phyloP scores from a whole-genome alignment of 2,329 filamentous ascomycete species.

The Fusarium decemcellulare region DNA sequence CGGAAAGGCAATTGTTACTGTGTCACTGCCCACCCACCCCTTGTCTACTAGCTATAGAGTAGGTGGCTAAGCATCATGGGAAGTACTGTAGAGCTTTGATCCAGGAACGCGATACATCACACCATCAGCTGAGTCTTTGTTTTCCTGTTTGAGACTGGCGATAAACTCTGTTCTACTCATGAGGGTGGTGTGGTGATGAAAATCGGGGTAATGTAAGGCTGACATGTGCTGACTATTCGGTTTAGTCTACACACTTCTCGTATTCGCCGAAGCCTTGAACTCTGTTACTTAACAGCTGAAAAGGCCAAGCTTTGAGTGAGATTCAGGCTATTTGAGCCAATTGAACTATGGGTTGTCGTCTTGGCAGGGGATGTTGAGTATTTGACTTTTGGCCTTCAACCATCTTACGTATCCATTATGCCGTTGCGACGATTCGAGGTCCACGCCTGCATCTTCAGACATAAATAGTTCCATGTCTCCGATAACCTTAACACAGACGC shows the following conservation, averaged over 20 bases:
- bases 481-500: not conserved
- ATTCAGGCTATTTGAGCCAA: not conserved
- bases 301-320: not conserved
- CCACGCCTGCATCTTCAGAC: not conserved
- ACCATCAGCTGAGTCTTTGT: too few relatives aligned
- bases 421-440: not conserved
- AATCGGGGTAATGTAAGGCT: not conserved
- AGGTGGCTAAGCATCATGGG: too few relatives aligned
- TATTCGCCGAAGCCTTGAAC: constrained; percentile 1
- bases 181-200: not conserved
- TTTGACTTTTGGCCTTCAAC: not conserved
- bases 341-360: not conserved
- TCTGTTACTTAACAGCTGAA: not conserved
- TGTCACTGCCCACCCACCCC: too few relatives aligned
- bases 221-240: not conserved
- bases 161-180: too few relatives aligned
- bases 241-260: not conserved
- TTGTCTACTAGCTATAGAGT: too few relatives aligned
- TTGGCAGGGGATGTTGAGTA: not conserved
- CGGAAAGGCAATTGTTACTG: too few relatives aligned
- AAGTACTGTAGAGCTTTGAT: too few relatives aligned
- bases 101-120: too few relatives aligned
- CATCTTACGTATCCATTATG: not conserved
- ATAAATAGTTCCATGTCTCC: not conserved
- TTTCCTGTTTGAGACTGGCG: too few relatives aligned